A percentile compares a stretch with the other conserved stretches of the same genome.
These are phyloP conservation scores for Atractiella rhizophila DNA, from an alignment of 768 basidiomycete species.

Conservation along the genomic window DNA sequence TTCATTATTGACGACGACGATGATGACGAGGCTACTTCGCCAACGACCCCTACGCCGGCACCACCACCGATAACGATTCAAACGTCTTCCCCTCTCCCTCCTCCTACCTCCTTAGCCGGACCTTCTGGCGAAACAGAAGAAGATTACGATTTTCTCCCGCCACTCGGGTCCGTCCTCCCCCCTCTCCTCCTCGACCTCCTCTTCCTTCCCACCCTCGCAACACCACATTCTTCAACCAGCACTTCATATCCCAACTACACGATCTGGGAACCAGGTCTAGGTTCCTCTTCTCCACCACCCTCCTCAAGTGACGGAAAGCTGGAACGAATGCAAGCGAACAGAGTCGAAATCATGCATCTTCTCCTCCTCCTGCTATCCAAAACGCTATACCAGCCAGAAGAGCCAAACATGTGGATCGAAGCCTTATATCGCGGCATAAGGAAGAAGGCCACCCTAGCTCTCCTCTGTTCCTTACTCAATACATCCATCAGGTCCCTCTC, in stretches of 20 bases:
- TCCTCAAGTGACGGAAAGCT: conserved; percentile 30
- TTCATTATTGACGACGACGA: conserved; percentile 81
- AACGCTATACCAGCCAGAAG: conserved; percentile 59
- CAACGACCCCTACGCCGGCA: background rate
- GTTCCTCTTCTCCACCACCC: conserved; percentile 53
- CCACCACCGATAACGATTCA: background rate
- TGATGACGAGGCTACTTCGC: conserved; percentile 23
- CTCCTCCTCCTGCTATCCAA: conserved; percentile 67
- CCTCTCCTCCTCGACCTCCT: conserved; percentile 56
- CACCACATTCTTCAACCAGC: conserved; percentile 39
- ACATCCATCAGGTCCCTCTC: conserved; percentile 27
- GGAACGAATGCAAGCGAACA: conserved; percentile 61
- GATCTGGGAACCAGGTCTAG: conserved; percentile 76
- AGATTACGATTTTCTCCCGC: conserved; percentile 34
- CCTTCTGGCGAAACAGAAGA: conserved; percentile 16
- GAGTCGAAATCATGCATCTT: conserved; percentile 67
- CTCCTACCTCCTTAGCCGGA: background rate
- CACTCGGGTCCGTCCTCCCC: conserved; percentile 55
- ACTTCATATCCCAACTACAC: conserved; percentile 4
- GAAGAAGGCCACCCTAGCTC: conserved; percentile 54
- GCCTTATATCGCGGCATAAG: conserved; percentile 13
- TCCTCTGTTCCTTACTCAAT: conserved; percentile 80
- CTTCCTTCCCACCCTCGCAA: conserved; percentile 81
- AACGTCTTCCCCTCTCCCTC: background rate
- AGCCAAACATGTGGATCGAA: conserved; percentile 25